Evolutionary conservation across 768 basidiomycete genomes (phyloP).

Genomic region (Stropharia rugosoannulata): DNA sequence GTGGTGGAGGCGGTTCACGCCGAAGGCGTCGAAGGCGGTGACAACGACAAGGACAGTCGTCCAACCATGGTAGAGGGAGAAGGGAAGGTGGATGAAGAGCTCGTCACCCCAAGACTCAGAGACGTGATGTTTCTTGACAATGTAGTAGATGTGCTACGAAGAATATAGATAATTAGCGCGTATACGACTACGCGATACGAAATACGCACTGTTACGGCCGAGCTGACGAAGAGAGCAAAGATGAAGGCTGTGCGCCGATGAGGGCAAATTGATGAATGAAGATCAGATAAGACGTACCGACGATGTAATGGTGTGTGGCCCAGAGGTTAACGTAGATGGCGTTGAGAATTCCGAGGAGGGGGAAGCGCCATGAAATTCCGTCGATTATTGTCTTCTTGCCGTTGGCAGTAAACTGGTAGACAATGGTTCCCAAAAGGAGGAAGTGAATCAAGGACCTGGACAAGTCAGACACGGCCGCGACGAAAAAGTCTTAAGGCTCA

Average conservation of each 20-base stretch:
- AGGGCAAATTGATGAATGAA: neutral
- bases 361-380: slow-evolving; percentile 89
- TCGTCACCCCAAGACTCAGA: slow-evolving; percentile 71
- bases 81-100: slow-evolving; percentile 91
- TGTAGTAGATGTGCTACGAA: slow-evolving; percentile 85
- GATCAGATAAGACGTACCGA: slow-evolving; percentile 37
- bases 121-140: slow-evolving; percentile 84
- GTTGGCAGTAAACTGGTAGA: slow-evolving; percentile 82
- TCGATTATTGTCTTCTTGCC: slow-evolving; percentile 84
- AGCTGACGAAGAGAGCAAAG: slow-evolving; percentile 67
- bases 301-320: slow-evolving; percentile 72
- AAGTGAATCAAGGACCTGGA: slow-evolving; percentile 84
- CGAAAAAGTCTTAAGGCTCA: slow-evolving; percentile 25
- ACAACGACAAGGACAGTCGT: slow-evolving; percentile 81
- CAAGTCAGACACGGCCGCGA: slow-evolving; percentile 11
- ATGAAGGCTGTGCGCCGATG: no score
- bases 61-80: slow-evolving; percentile 96
- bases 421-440: slow-evolving; percentile 85
- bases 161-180: slow-evolving; percentile 21
- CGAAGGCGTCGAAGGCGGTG: slow-evolving; percentile 87
- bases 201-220: slow-evolving; percentile 48
- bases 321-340: slow-evolving; percentile 88
- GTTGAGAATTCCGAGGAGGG: slow-evolving; percentile 84
- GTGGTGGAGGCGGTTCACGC: slow-evolving; percentile 65
- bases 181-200: slow-evolving; percentile 23